Evolutionary conservation across 2,329 filamentous ascomycete genomes (phyloP).

Genomic region (Fusarium virguliforme): DNA sequence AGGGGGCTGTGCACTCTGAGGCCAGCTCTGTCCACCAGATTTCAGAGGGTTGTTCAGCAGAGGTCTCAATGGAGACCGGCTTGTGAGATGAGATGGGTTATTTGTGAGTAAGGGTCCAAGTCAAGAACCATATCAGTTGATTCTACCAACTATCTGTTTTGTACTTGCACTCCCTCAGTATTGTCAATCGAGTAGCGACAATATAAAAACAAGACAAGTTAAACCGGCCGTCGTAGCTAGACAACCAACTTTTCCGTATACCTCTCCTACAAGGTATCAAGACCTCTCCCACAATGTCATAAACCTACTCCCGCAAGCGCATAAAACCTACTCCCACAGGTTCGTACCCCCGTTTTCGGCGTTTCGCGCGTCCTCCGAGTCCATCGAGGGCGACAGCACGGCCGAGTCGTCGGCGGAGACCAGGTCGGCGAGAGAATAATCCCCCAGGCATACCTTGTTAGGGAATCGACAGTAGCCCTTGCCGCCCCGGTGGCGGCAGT

Average conservation of each 20-base stretch:
- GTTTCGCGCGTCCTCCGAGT: slow-evolving; percentile 35
- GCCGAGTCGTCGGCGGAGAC: slow-evolving; percentile 6
- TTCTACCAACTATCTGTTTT: slow-evolving; percentile 3
- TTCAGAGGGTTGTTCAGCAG: too few species aligned
- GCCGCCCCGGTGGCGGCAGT: slow-evolving; percentile 42
- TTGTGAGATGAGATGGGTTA: too few species aligned
- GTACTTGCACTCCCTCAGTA: not conserved
- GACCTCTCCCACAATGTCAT: not conserved
- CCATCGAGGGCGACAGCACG: slow-evolving; percentile 24
- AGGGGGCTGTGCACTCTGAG: not conserved
- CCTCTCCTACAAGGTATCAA: slow-evolving; percentile 4
- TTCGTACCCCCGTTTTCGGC: slow-evolving; percentile 21
- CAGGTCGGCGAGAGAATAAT: slow-evolving; percentile 21
- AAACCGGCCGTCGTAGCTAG: not conserved
- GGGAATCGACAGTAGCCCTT: slow-evolving; percentile 44
- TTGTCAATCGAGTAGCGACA: not conserved
- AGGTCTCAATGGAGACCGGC: too few species aligned
- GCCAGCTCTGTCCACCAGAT: too few species aligned
- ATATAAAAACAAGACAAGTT: slow-evolving; percentile 1
- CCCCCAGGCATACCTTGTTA: slow-evolving; percentile 30
- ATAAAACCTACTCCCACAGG: slow-evolving; percentile 18
- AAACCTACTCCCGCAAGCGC: too few species aligned
- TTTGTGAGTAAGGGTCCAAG: too few species aligned
- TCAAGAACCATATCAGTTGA: not conserved
- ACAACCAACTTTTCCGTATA: slow-evolving; percentile 18